Percentiles rank a stretch among this genome's conserved stretches.
Conservation (phyloP, 805 yeast genomes). For the Priceomyces haplophilus region DNA sequence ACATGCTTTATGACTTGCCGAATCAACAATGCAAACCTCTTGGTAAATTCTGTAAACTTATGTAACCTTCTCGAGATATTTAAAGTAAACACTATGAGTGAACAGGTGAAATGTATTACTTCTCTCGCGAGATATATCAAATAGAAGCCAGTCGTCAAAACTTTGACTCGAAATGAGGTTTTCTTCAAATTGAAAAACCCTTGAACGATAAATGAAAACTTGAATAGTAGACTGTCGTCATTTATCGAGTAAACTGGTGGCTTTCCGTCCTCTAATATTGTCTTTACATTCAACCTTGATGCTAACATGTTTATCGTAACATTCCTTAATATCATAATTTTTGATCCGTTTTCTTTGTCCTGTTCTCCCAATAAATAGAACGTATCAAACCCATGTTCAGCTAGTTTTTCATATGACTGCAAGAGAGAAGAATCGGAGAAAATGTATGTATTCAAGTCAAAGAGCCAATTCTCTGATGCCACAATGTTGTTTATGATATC, state of each 20-base stretch:
- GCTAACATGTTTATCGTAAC: conserved; percentile 1
- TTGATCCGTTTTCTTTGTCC: background rate
- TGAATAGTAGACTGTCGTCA: background rate
- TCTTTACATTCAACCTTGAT: background rate
- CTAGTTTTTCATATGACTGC: background rate
- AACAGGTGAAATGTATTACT: background rate
- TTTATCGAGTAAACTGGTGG: background rate
- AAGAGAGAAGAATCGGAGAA: background rate
- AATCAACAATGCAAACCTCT: background rate
- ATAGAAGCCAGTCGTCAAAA: background rate
- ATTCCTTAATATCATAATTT: background rate
- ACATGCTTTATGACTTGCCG: background rate
- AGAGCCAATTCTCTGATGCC: background rate
- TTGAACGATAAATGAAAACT: background rate
- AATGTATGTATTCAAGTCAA: background rate
- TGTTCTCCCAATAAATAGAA: background rate
- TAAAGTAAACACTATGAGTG: no score
- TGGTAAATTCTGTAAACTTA: background rate
- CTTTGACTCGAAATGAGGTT: background rate
- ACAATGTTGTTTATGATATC: no score
- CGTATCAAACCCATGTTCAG: background rate
- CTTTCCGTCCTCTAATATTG: background rate
- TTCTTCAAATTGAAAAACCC: background rate
- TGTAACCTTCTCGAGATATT: no score
- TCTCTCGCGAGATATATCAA: background rate